Conservation (phyloP, 139 green algal genomes). For the Dunaliella primolecta region DNA sequence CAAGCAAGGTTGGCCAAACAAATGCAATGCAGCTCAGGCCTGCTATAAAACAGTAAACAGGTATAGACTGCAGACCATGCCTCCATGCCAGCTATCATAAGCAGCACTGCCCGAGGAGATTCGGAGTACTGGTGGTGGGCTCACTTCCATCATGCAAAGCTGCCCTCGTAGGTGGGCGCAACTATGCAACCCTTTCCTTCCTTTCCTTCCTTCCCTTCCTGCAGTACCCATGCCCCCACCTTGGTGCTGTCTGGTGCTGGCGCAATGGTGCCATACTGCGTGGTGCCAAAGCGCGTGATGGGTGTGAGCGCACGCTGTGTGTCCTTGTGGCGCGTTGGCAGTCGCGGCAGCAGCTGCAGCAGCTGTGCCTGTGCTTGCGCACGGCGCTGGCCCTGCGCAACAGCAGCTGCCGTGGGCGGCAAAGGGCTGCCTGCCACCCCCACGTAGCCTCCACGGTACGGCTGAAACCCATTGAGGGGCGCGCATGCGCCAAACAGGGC, state of each 20-base stretch:
- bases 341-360: not conserved
- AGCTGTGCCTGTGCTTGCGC: not conserved
- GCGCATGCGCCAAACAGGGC: not conserved
- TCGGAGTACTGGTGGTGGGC: no score
- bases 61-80: no score
- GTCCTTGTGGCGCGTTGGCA: not conserved
- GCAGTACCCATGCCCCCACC: no score
- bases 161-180: no score
- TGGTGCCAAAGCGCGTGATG: not conserved
- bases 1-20: no score
- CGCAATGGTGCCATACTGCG: not conserved
- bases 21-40: no score
- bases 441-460: not conserved
- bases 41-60: no score
- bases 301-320: not conserved
- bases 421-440: not conserved
- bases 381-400: not conserved
- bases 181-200: no score
- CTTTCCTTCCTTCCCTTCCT: no score
- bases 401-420: not conserved
- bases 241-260: not conserved
- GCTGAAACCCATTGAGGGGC: not conserved
- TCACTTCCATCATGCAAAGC: no score
- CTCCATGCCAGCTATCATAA: no score
- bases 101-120: no score